Percentiles rank a stretch among this genome's conserved stretches.
Evolutionary conservation across 352 stramenopile species (phyloP).

Genomic region (Phytophthora pseudosyringae): DNA sequence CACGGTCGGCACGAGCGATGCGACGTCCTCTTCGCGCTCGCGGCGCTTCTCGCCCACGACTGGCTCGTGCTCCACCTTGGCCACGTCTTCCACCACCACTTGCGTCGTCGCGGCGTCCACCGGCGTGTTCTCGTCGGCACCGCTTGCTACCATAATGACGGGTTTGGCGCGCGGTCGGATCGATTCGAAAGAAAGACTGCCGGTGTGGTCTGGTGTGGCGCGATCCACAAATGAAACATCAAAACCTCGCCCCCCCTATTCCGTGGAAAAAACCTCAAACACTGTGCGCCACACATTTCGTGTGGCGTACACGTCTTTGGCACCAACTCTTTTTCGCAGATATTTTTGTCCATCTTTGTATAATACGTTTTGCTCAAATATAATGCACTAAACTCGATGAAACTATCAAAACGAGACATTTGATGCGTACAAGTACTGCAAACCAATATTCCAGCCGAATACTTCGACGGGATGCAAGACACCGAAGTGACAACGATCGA

Average conservation of each 20-base stretch:
- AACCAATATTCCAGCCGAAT: too few relatives aligned
- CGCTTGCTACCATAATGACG: conserved; percentile 37
- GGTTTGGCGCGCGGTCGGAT: conserved; percentile 23
- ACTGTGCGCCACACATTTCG: conserved; percentile 42
- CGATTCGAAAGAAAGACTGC: conserved; percentile 43
- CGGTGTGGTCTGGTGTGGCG: conserved; percentile 28
- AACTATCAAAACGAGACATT: too few relatives aligned
- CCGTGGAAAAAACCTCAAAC: conserved; percentile 29
- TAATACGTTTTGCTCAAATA: too few relatives aligned
- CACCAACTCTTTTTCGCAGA: background rate
- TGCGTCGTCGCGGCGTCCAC: conserved; percentile 18
- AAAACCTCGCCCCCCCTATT: conserved; percentile 34
- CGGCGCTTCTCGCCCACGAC: conserved; percentile 48
- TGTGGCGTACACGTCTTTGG: conserved; percentile 14
- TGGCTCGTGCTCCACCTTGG: conserved; percentile 23
- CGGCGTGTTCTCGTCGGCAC: conserved; percentile 27
- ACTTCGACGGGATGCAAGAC: too few relatives aligned
- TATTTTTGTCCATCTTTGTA: too few relatives aligned
- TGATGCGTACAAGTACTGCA: too few relatives aligned
- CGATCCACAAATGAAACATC: conserved; percentile 43
- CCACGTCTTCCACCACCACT: conserved; percentile 25
- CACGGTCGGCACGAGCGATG: conserved; percentile 35
- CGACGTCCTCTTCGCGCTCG: conserved; percentile 28
- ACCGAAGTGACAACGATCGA: too few relatives aligned
- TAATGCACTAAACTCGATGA: too few relatives aligned